These are phyloP conservation scores for Vanrija pseudolonga DNA, from an alignment of 1,284 basidiomycete species.

Conservation along the genomic window DNA sequence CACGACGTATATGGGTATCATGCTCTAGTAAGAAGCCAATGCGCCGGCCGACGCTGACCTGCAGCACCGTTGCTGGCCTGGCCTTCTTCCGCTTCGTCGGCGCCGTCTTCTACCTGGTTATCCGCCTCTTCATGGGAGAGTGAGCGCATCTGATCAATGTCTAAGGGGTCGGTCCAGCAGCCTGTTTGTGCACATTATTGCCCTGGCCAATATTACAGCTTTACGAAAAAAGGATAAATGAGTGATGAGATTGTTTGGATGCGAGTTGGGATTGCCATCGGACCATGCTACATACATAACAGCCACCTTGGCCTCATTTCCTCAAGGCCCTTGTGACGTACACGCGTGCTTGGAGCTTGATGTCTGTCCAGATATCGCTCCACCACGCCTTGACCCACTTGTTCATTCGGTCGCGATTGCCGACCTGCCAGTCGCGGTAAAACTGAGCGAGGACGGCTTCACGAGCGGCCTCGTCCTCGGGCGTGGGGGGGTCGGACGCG, in stretches of 20 bases:
- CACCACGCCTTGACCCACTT: slow-evolving; percentile 45
- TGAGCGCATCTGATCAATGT: no score
- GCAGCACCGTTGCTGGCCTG: slow-evolving; percentile 70
- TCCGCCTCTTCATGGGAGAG: slow-evolving; percentile 79
- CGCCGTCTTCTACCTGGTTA: slow-evolving; percentile 68
- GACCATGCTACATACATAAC: no score
- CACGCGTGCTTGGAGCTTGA: slow-evolving; percentile 38
- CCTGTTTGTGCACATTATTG: neutral
- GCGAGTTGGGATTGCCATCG: neutral
- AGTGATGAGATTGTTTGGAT: neutral
- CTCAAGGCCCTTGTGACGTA: slow-evolving; percentile 12
- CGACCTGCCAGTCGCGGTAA: slow-evolving; percentile 46
- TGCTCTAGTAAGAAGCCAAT: slow-evolving; percentile 34
- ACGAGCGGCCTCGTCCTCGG: slow-evolving; percentile 25
- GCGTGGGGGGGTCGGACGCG: slow-evolving; percentile 30
- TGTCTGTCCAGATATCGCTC: slow-evolving; percentile 39
- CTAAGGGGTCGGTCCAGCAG: no score
- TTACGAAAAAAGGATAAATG: neutral
- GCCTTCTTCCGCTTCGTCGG: slow-evolving; percentile 78
- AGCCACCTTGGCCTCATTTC: no score
- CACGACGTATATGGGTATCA: slow-evolving; percentile 47
- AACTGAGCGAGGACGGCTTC: slow-evolving; percentile 40
- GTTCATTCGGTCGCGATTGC: slow-evolving; percentile 30
- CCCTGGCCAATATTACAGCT: neutral
- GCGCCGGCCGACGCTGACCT: neutral